These are phyloP conservation scores for Ambispora gerdemannii DNA, from an alignment of 192 early-diverging fungal species.

Conservation along the genomic window DNA sequence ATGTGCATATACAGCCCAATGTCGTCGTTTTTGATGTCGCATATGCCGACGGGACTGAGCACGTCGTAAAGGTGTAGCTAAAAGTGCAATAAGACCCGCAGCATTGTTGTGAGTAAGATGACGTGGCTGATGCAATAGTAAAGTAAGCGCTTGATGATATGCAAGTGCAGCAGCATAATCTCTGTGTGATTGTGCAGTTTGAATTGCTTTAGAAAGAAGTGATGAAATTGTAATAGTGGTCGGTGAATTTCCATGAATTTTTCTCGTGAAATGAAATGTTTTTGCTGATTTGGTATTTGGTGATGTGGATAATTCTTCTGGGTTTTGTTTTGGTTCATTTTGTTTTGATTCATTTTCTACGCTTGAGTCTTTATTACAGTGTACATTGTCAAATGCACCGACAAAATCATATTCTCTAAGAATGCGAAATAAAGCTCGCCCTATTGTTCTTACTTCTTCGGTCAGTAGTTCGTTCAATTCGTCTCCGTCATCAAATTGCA, in stretches of 20 bases:
- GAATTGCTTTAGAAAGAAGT: conserved; percentile 4
- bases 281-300: conserved; percentile 25
- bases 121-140: conserved; percentile 28
- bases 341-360: not conserved
- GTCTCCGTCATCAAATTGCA: conserved; percentile 32
- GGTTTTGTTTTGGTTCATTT: conserved; percentile 7
- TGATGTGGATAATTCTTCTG: conserved; percentile 25
- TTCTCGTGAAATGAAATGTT: not conserved
- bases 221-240: not conserved
- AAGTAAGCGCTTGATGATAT: conserved; percentile 37
- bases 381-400: not conserved
- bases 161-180: conserved; percentile 40
- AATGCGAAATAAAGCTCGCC: conserved; percentile 38
- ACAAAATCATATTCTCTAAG: conserved; percentile 38
- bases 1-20: conserved; percentile 36
- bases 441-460: conserved; percentile 37
- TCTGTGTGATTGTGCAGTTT: conserved; percentile 34
- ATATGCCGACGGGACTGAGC: conserved; percentile 31
- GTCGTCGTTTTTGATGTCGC: conserved; percentile 28
- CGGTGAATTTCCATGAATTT: too few relatives aligned
- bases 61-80: conserved; percentile 40
- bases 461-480: conserved; percentile 36
- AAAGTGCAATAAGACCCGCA: conserved; percentile 34
- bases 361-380: not conserved
- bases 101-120: conserved; percentile 33